Percentiles rank a stretch among this genome's conserved stretches.
Conservation (phyloP, 176 grass and related monocot genomes). For the Triticum timopheevii region DNA sequence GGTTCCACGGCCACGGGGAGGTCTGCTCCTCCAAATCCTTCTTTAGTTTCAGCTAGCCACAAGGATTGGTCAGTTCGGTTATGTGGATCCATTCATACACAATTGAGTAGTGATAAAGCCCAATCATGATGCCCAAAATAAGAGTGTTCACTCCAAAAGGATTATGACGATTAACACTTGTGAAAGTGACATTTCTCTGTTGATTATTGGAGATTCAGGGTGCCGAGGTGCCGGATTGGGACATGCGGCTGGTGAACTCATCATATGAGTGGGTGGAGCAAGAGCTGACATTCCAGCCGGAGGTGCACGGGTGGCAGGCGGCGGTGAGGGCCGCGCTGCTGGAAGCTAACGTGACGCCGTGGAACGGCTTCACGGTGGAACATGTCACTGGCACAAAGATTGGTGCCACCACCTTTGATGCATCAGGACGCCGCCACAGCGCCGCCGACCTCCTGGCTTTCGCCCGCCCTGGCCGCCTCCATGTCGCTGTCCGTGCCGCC, state of each 20-base stretch:
- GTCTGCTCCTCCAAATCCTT: background rate
- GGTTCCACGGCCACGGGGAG: constrained; percentile 36
- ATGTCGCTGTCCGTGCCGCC: constrained; percentile 51
- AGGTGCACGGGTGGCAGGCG: constrained; percentile 62
- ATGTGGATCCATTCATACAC: background rate
- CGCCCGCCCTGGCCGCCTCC: constrained; percentile 57
- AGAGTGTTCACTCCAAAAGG: background rate
- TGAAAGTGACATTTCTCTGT: background rate
- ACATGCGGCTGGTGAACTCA: constrained; percentile 59
- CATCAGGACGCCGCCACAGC: constrained; percentile 57
- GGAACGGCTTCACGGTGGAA: constrained; percentile 74
- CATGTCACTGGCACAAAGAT: constrained; percentile 74
- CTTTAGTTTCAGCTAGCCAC: background rate
- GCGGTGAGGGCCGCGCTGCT: constrained; percentile 63
- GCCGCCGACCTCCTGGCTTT: constrained; percentile 69
- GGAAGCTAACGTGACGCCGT: constrained; percentile 71
- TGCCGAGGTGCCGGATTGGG: constrained; percentile 37
- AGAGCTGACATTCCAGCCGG: constrained; percentile 57
- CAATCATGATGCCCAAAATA: background rate
- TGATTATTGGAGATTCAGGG: constrained; percentile 1
- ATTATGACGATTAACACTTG: background rate
- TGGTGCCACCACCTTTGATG: constrained; percentile 76
- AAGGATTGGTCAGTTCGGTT: background rate
- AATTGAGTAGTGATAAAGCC: background rate
- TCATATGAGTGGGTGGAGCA: constrained; percentile 83